These are phyloP conservation scores for Amanita fuliginea DNA, from an alignment of 768 basidiomycete genomes.

Conservation along the genomic window DNA sequence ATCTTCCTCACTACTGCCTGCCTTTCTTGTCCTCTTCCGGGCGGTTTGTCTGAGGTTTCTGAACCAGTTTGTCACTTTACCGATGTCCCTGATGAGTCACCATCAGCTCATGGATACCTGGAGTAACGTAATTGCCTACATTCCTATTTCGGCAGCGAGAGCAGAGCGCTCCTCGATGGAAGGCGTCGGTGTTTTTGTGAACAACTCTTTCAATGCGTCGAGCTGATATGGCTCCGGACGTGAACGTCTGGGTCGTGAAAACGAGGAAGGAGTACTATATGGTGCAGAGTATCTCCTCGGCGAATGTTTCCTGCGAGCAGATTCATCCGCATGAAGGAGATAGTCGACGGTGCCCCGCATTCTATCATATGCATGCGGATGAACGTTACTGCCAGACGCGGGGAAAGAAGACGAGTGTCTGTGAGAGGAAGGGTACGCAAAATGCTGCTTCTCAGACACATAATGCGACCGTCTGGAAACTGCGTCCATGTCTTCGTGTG, in stretches of 20 bases:
- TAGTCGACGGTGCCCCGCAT: background rate
- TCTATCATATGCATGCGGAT: background rate
- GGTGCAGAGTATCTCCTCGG: slow-evolving; percentile 31
- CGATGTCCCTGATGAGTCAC: slow-evolving; percentile 47
- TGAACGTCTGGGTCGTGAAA: slow-evolving; percentile 53
- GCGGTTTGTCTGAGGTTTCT: slow-evolving; percentile 74
- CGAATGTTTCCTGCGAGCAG: slow-evolving; percentile 7
- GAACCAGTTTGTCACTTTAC: slow-evolving; percentile 86
- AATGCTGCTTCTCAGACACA: slow-evolving; percentile 29
- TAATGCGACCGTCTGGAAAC: slow-evolving; percentile 21
- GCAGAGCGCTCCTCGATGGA: slow-evolving; percentile 72
- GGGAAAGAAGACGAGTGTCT: slow-evolving; percentile 34
- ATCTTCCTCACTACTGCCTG: slow-evolving; percentile 32
- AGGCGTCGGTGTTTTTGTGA: slow-evolving; percentile 57
- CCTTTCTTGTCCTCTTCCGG: slow-evolving; percentile 54
- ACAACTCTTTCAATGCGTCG: slow-evolving; percentile 61
- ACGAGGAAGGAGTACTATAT: slow-evolving; percentile 29
- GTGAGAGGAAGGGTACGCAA: slow-evolving; percentile 38
- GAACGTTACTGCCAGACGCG: slow-evolving; percentile 14
- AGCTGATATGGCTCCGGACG: slow-evolving; percentile 75
- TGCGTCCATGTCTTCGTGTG: slow-evolving; percentile 39
- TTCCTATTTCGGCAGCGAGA: slow-evolving; percentile 67
- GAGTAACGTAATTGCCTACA: slow-evolving; percentile 30
- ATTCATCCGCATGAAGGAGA: background rate
- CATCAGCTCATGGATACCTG: slow-evolving; percentile 2